Conservation (phyloP, 768 basidiomycete species). For the Leccinellum luteum region DNA sequence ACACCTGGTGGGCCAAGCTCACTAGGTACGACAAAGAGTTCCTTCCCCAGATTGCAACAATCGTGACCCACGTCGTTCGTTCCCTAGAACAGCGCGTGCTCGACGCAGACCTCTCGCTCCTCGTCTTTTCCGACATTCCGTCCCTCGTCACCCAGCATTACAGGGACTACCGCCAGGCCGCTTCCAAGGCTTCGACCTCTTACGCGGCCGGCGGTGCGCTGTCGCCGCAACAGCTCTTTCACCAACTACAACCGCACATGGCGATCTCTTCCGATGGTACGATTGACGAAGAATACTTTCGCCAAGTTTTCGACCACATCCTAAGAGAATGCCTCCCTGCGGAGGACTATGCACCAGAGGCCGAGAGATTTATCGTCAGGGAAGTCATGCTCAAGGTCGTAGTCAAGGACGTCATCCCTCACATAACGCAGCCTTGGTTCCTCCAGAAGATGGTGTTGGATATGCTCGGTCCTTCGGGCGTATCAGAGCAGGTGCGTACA, state of each 20-base stretch:
- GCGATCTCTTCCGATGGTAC: slow-evolving; percentile 66
- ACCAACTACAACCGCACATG: slow-evolving; percentile 81
- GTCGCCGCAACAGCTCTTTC: slow-evolving; percentile 66
- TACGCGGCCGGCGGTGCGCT: slow-evolving; percentile 69
- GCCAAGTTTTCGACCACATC: slow-evolving; percentile 75
- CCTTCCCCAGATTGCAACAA: slow-evolving; percentile 63
- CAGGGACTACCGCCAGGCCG: slow-evolving; percentile 71
- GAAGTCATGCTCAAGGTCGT: slow-evolving; percentile 82
- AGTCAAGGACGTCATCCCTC: slow-evolving; percentile 63
- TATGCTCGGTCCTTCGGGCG: slow-evolving; percentile 48
- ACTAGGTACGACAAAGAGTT: slow-evolving; percentile 83
- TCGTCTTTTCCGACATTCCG: slow-evolving; percentile 65
- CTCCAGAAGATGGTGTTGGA: slow-evolving; percentile 69
- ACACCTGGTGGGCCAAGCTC: slow-evolving; percentile 85
- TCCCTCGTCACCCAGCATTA: slow-evolving; percentile 72
- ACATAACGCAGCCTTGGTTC: slow-evolving; percentile 88
- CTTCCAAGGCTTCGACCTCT: slow-evolving; percentile 58
- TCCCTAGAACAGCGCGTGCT: slow-evolving; percentile 57
- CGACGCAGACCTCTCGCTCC: slow-evolving; percentile 53
- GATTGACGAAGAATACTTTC: slow-evolving; percentile 73
- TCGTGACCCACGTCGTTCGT: slow-evolving; percentile 57
- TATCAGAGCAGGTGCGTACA: slow-evolving; percentile 19
- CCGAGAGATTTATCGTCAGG: slow-evolving; percentile 79
- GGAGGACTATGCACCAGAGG: slow-evolving; percentile 68
- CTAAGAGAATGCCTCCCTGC: slow-evolving; percentile 70